Base-by-base conservation (phyloP, 179 eudicot species). In the Drosera spatulata region DNA sequence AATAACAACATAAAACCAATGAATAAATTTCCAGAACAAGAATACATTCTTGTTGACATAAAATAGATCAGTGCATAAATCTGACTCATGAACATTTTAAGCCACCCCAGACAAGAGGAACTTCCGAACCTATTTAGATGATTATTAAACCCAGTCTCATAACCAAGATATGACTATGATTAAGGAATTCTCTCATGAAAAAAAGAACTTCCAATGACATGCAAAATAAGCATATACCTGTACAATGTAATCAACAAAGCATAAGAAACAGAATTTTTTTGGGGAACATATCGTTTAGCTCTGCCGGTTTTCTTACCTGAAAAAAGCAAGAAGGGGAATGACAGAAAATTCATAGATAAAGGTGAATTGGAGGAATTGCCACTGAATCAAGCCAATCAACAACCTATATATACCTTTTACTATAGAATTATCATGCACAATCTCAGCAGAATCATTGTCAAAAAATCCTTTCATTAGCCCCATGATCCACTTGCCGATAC, bases 181-280 rank as follows among this genome's bases (percentile, higher is more conserved):
- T 22, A 22, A 22, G 33, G 33, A 22, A 22, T 22, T 22, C 11
- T 11, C 39, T 9, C 3, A 45, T 59, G 41, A 50, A 55, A 12
- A 14, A 14, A 41, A 7, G 50, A 22, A 59, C 12, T 41, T 10
- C 3, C 13, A 2, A 22, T 46, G 41, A 48, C 14, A 37, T 38
- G 56, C 41, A 37, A 50, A 52, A 15, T 14, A 15, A 38, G 57
- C 41, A 53, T 38, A 37, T 55, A 93, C 99, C 94, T 86, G 69
- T 84, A 78, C 54, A 93, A 84, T 57, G 97, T 67, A 64, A 93
- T 68, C 69, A 93, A 63, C 57, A 93, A 68, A 6, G 99, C 95
- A 77, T 89, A 93, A 52, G 99, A 88, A 47, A 73, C 94, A 15
- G 99, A 93, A 70, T 93, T 81, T 73, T 83, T 93, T 66, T 89